Base-by-base conservation (phyloP, 2,329 filamentous ascomycete species). In the Neophaeococcomyces aloes region DNA sequence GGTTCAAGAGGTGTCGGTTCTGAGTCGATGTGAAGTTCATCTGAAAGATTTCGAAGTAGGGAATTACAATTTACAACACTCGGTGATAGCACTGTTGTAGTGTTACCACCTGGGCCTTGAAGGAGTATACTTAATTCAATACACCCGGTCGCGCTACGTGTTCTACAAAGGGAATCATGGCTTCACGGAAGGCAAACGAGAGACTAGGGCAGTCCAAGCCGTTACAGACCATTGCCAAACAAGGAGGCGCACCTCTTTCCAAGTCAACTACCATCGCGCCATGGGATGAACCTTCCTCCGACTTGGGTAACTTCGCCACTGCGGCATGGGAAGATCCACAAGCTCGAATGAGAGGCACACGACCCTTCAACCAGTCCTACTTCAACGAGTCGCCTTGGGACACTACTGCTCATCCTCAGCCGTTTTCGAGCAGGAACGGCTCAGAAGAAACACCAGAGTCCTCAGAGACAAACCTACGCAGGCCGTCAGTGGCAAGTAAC, bases 401-500 rank as follows among this genome's bases (percentile, higher is more conserved):
- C 10, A 59, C 58, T 7, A 66, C 85, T 42, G 87, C 85, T 25
- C 80, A 84, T 1, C 74, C 76, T 43, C 75, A 80, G 30, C 72
- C 77, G 2, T 69, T 71, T 29, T 72, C 69, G 48, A 69, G 71
- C 39, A 70, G 67, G 13, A 66, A 65, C 40, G 66, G 62, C 48
- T 76, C 72, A 53, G 81, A 84, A 40, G 76, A 76, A 3, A 71
- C 76, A 7, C 79, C 82, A 41, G 63, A 67, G 32, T 65, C 74
- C 34, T 80, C 74, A 56, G 78, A 74, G 57, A 68, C 70, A 48
- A 84, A 94, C 57, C 82, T 84, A 54, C 73, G 91, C 50, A 76
- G 89, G 38, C 89, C 89, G 2, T 96, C 91, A 3, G 75, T 86
- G 39, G 87, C 87, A 30, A 95, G 88, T 63, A 79, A 88, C 51